Base-by-base conservation (phyloP, 2,329 filamentous ascomycete genomes). In the Claviceps monticola region DNA sequence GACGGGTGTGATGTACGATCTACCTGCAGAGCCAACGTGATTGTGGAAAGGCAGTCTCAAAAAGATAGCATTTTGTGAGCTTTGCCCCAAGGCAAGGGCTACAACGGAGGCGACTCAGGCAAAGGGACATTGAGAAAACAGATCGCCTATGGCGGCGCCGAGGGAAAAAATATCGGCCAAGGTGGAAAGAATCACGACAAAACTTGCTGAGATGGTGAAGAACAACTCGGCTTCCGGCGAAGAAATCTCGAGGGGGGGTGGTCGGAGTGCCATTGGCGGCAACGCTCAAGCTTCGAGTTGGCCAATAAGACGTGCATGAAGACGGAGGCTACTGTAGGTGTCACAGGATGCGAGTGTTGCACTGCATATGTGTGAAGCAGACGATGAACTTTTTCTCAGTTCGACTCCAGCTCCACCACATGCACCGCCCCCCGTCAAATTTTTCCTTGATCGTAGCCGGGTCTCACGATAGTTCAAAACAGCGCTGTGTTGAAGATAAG, bases 371-470 rank as follows among this genome's bases (percentile, higher is more conserved):
- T 39, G 44, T 29, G 36, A 44, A 23, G 47, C 26, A 36, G 43
- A 23, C 48, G 49, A 46, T 44, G 52, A 52, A 47, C 50, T 50
- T 53, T 53, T 43, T 26, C 51, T 48, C 49, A 50, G 37, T 14
- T 45, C 48, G 49, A 46, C 47, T 47, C 21, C 36, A 47, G 45
- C 37, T 53, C 50, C 53, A 52, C 51, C 26, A 42, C 50, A n/a
- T 11, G 16, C 44, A 29, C 44, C 26, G 4, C 44, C 17, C 9
- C 41, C 41, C 19, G 11, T 23, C 21, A 43, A 23, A 39, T 53
- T 44, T 47, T 34, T 29, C 29, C 29, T 34, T 53, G 51, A 53
- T 53, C n/a, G 39, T 34, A 29, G 50, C 46, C 34, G 36, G 42
- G 16, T 26, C n/a, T 23, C 29, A 46, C 19, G 21, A 39, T 41